Percentiles rank a stretch among this genome's conserved stretches.
Evolutionary conservation across 768 basidiomycete species (phyloP).

Genomic region (Tylopilus balloui): DNA sequence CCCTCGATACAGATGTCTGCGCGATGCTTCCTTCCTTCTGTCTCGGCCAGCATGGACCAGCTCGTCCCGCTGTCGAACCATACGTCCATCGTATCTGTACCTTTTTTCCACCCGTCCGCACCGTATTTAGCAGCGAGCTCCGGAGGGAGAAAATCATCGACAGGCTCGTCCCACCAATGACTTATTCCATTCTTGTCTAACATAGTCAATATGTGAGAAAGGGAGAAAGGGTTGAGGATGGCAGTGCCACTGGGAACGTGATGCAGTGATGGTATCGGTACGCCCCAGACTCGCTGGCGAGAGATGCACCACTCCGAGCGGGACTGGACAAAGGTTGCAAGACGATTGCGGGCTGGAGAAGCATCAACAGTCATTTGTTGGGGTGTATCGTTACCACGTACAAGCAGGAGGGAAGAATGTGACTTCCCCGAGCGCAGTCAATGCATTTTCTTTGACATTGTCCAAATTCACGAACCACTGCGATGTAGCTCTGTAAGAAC

Average conservation of each 20-base stretch:
- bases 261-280: slow-evolving; percentile 88
- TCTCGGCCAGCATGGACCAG: slow-evolving; percentile 71
- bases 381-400: slow-evolving; percentile 35
- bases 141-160: slow-evolving; percentile 75
- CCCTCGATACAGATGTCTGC: slow-evolving; percentile 94
- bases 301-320: slow-evolving; percentile 99
- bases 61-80: slow-evolving; percentile 98
- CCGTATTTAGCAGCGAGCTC: slow-evolving; percentile 46
- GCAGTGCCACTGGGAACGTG: slow-evolving; percentile 57
- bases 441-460: slow-evolving; percentile 71
- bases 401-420: slow-evolving; percentile 73
- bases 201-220: slow-evolving; percentile 74
- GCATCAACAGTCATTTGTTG: neutral
- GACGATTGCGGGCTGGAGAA: slow-evolving; percentile 71
- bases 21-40: slow-evolving; percentile 37
- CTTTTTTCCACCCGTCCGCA: slow-evolving; percentile 59
- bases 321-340: slow-evolving; percentile 78
- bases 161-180: slow-evolving; percentile 91
- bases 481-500: slow-evolving; percentile 66
- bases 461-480: slow-evolving; percentile 98
- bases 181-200: slow-evolving; percentile 66
- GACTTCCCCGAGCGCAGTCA: slow-evolving; percentile 64
- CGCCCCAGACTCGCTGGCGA: slow-evolving; percentile 95
- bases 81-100: slow-evolving; percentile 96
- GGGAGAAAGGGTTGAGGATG: slow-evolving; percentile 56